Conservation (phyloP, 2,329 filamentous ascomycete genomes). For the Apiospora rasikravindrae region DNA sequence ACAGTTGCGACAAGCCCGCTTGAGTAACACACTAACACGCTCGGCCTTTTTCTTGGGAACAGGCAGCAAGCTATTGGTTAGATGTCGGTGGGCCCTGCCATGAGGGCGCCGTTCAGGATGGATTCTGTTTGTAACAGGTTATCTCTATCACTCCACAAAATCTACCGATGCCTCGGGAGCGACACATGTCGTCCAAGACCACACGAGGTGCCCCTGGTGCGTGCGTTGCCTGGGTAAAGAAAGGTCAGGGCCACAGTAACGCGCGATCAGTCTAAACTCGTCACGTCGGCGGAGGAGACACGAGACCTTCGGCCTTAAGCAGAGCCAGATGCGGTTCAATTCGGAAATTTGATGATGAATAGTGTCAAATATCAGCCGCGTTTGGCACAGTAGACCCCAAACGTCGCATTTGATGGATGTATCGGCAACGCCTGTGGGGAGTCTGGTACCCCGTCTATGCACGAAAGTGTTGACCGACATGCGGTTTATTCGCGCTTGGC, state of each 20-base stretch:
- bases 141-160: background rate
- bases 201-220: background rate
- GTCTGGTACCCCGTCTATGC: background rate
- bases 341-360: slow-evolving; percentile 12
- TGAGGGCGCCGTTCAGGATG: background rate
- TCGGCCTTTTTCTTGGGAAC: slow-evolving; percentile 9
- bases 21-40: background rate
- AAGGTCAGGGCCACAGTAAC: background rate
- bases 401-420: background rate
- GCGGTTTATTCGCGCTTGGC: slow-evolving; percentile 9
- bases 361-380: background rate
- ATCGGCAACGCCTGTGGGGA: background rate
- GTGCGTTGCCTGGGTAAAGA: background rate
- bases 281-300: background rate
- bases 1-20: background rate
- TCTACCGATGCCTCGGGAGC: slow-evolving; percentile 14
- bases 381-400: background rate
- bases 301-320: background rate
- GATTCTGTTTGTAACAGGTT: slow-evolving; percentile 21
- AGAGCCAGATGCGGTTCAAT: background rate
- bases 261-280: background rate
- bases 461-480: slow-evolving; percentile 6
- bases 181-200: slow-evolving; percentile 9
- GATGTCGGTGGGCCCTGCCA: slow-evolving; percentile 2
- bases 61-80: background rate